A percentile compares a stretch with the other conserved stretches of the same genome.
These are phyloP conservation scores for Candida coquimbonensis DNA, from an alignment of 805 yeast genomes.

Conservation along the genomic window DNA sequence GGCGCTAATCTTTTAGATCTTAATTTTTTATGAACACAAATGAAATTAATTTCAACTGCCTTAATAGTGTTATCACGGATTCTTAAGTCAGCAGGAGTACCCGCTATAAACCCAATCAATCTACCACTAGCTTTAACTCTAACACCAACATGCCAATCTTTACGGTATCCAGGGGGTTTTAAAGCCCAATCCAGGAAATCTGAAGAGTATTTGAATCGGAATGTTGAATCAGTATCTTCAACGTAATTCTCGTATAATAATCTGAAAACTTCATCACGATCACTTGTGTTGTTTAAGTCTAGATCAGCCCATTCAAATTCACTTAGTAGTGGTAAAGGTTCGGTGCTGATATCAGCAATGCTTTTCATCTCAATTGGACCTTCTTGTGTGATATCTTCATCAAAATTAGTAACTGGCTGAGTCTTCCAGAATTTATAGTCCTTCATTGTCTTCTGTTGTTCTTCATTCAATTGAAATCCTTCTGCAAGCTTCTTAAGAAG, in stretches of 20 bases:
- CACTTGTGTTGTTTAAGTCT: conserved; percentile 48
- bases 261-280: conserved; percentile 71
- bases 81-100: conserved; percentile 67
- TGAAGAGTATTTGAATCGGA: conserved; percentile 82
- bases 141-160: conserved; percentile 91
- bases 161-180: conserved; percentile 86
- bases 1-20: conserved; percentile 94
- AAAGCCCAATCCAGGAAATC: conserved; percentile 89
- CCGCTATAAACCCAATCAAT: conserved; percentile 88
- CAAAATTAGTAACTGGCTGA: conserved; percentile 84
- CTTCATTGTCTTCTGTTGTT: conserved; percentile 66
- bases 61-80: conserved; percentile 50
- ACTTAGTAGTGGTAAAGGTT: conserved; percentile 56
- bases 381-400: conserved; percentile 57
- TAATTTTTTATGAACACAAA: conserved; percentile 90
- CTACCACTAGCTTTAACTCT: conserved; percentile 71
- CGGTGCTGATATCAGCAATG: conserved; percentile 62
- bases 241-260: conserved; percentile 86
- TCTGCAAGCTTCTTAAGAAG: conserved; percentile 36
- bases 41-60: conserved; percentile 85
- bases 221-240: conserved; percentile 87
- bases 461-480: conserved; percentile 38
- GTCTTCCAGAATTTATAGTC: conserved; percentile 97
- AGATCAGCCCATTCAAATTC: conserved; percentile 89
- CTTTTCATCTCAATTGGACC: conserved; percentile 80